Percentiles rank a stretch among this genome's conserved stretches.
These are phyloP conservation scores for Blastosporella zonata DNA, from an alignment of 1,284 basidiomycete species.

Conservation along the genomic window DNA sequence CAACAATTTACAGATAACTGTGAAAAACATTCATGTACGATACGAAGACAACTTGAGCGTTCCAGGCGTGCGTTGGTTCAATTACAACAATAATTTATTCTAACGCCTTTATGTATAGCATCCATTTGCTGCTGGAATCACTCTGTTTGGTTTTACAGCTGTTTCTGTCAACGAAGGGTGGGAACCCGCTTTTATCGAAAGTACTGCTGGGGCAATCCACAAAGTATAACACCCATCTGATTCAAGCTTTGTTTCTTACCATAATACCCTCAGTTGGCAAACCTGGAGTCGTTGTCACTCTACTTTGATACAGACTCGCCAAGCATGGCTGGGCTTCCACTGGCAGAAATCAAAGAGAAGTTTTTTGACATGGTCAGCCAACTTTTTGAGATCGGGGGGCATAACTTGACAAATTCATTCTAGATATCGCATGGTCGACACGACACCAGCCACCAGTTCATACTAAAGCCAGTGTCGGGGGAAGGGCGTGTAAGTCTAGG, in stretches of 20 bases:
- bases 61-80: conserved; percentile 64
- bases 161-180: conserved; percentile 92
- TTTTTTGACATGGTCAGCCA: conserved; percentile 73
- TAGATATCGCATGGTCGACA: conserved; percentile 67
- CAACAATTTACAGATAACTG: conserved; percentile 95
- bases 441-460: conserved; percentile 81
- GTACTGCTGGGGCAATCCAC: conserved; percentile 85
- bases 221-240: conserved; percentile 54
- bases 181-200: conserved; percentile 95
- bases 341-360: conserved; percentile 69
- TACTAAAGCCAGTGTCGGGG: conserved; percentile 94
- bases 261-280: conserved; percentile 62
- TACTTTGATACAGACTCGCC: conserved; percentile 96
- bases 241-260: conserved; percentile 7
- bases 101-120: conserved; percentile 49
- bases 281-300: conserved; percentile 83
- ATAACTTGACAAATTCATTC: conserved; percentile 9
- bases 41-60: conserved; percentile 96
- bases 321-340: conserved; percentile 74
- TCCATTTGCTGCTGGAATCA: conserved; percentile 92
- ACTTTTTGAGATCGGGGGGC: background rate
- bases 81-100: background rate
- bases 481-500: conserved; percentile 75
- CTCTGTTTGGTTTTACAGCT: conserved; percentile 90
- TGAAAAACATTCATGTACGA: conserved; percentile 93